Conservation (phyloP, 1,139 yeast species). For the Saccharomyces hybrid region DNA sequence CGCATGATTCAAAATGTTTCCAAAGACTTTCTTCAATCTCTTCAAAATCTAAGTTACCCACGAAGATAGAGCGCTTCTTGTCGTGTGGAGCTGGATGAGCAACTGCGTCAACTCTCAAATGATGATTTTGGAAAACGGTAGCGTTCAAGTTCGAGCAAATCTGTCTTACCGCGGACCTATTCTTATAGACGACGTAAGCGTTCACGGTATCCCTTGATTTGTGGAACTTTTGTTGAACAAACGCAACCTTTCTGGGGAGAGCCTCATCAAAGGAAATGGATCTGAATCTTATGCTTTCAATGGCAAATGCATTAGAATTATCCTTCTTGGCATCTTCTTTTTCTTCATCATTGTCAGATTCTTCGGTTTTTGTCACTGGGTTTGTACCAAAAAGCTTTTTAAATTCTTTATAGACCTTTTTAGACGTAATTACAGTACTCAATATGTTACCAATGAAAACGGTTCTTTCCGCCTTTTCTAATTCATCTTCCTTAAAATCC, state of each 20-base stretch:
- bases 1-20: conserved; percentile 66
- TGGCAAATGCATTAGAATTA: conserved; percentile 33
- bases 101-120: conserved; percentile 84
- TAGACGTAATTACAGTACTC: conserved; percentile 55
- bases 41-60: conserved; percentile 91
- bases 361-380: conserved; percentile 27
- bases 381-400: conserved; percentile 49
- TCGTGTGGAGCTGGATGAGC: conserved; percentile 87
- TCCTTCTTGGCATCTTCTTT: conserved; percentile 9
- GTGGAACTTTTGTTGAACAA: conserved; percentile 72
- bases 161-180: conserved; percentile 42
- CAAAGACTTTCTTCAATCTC: conserved; percentile 85
- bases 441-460: conserved; percentile 86
- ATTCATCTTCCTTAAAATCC: conserved; percentile 55
- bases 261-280: conserved; percentile 86
- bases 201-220: conserved; percentile 72
- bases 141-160: conserved; percentile 53
- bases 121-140: conserved; percentile 57
- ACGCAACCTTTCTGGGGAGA: conserved; percentile 88
- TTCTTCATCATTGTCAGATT: conserved; percentile 11
- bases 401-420: conserved; percentile 53
- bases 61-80: conserved; percentile 76
- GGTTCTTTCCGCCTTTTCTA: conserved; percentile 81
- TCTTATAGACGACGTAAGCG: conserved; percentile 73
- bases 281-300: conserved; percentile 78